phyloP scores from a whole-genome alignment of 2,329 filamentous ascomycete species.

The Colletotrichum paranaense region DNA sequence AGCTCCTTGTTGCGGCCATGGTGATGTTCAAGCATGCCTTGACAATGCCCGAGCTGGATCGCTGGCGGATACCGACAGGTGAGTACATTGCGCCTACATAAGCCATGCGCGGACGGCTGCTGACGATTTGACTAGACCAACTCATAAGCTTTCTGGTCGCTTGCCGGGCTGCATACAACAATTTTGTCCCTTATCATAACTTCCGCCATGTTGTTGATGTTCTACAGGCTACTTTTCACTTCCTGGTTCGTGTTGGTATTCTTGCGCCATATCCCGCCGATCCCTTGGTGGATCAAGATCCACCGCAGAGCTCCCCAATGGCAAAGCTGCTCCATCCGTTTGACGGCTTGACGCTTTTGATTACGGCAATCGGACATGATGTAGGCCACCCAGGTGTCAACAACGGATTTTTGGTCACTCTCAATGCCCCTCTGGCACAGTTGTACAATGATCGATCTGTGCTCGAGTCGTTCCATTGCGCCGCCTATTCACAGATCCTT shows the following conservation, averaged over 20 bases:
- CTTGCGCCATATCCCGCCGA: slow-evolving; percentile 72
- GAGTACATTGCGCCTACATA: slow-evolving; percentile 46
- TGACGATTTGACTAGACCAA: slow-evolving; percentile 71
- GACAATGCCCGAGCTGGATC: slow-evolving; percentile 81
- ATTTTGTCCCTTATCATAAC: slow-evolving; percentile 96
- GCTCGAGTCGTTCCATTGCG: slow-evolving; percentile 96
- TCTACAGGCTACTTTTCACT: slow-evolving; percentile 91
- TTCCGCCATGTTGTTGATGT: slow-evolving; percentile 98
- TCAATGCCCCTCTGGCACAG: slow-evolving; percentile 93
- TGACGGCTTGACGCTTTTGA: slow-evolving; percentile 87
- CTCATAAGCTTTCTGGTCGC: slow-evolving; percentile 88
- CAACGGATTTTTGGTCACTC: slow-evolving; percentile 92
- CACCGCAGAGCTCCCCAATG: slow-evolving; percentile 69
- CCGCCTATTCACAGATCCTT: slow-evolving; percentile 95
- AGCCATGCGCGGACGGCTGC: slow-evolving; percentile 42
- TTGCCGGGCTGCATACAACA: slow-evolving; percentile 94
- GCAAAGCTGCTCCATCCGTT: slow-evolving; percentile 84
- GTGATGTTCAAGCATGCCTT: slow-evolving; percentile 93
- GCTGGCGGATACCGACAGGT: slow-evolving; percentile 85
- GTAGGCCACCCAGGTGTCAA: slow-evolving; percentile 98
- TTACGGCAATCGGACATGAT: slow-evolving; percentile 97
- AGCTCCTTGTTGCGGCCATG: slow-evolving; percentile 86
- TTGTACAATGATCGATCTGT: slow-evolving; percentile 98
- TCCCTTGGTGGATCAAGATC: slow-evolving; percentile 39
- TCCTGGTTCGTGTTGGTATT: slow-evolving; percentile 83